A percentile compares a stretch with the other conserved stretches of the same genome.
Evolutionary conservation across 2,329 filamentous ascomycete species (phyloP).

Genomic region (Phialophora verrucosa): DNA sequence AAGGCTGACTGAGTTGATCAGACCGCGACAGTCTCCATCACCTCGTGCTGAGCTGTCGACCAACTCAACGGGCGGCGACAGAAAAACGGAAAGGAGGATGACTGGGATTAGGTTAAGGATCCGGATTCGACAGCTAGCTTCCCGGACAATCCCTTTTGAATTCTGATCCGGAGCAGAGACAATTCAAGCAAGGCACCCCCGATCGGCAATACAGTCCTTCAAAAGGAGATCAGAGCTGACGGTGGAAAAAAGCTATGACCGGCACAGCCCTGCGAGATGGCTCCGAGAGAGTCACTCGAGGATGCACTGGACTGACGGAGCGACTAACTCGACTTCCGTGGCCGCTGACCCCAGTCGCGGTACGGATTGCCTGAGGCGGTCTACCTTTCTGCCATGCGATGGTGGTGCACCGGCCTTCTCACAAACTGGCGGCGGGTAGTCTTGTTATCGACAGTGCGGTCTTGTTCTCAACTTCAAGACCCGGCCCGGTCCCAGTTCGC

Average conservation of each 20-base stretch:
- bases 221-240: not conserved
- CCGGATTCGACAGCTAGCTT: not conserved
- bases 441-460: not conserved
- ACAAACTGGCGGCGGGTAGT: too few species aligned
- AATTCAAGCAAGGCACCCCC: not conserved
- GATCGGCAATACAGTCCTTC: not conserved
- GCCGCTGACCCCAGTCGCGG: too few species aligned
- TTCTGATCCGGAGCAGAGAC: not conserved
- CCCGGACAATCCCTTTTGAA: not conserved
- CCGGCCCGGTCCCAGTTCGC: not conserved
- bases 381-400: not conserved
- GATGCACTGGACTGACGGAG: not conserved
- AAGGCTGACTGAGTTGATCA: not conserved
- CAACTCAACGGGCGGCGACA: not conserved
- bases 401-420: not conserved
- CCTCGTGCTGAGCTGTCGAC: slow-evolving; percentile 16
- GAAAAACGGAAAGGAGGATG: slow-evolving; percentile 7
- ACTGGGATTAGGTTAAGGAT: not conserved
- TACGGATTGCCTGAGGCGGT: not conserved
- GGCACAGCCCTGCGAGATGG: not conserved
- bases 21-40: slow-evolving; percentile 20
- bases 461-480: too few species aligned
- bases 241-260: not conserved
- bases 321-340: not conserved
- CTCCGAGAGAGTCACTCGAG: not conserved